phyloP scores from a whole-genome alignment of 495 filamentous ascomycete genomes.

The Neurospora africana region DNA sequence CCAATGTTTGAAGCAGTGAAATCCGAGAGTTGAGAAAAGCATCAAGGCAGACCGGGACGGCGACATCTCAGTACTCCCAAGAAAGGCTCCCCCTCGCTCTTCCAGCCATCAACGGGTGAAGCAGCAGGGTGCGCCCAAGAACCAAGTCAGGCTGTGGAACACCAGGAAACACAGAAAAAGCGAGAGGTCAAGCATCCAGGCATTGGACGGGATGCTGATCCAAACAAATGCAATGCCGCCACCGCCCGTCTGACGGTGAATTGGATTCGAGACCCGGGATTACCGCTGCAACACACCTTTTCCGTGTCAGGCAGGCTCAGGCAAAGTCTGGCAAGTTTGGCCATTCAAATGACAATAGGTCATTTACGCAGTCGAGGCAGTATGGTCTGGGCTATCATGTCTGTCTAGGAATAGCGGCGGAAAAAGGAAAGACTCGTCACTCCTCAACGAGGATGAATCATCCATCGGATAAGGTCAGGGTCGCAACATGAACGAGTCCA shows the following conservation, averaged over 20 bases:
- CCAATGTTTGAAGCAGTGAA: not conserved
- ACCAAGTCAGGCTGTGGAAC: not conserved
- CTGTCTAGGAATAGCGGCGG: not conserved
- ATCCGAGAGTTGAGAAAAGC: not conserved
- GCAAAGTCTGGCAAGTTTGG: not conserved
- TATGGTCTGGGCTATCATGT: not conserved
- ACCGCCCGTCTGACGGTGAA: not conserved
- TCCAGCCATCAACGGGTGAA: not conserved
- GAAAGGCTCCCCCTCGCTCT: not conserved
- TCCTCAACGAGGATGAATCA: not conserved
- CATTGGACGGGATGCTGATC: not conserved
- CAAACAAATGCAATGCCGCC: not conserved
- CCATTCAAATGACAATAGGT: not conserved
- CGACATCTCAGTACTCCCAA: not conserved
- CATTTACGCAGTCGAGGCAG: not conserved
- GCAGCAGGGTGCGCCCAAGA: not conserved
- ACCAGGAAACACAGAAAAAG: not conserved
- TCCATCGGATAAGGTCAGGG: not conserved
- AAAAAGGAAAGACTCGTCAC: not conserved
- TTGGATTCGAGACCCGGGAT: not conserved
- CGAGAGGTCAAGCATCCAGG: not conserved
- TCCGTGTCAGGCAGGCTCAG: not conserved
- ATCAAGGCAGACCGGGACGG: not conserved
- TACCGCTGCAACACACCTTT: not conserved
- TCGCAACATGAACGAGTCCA: not conserved